Conservation (phyloP, 2,329 filamentous ascomycete genomes). For the Beauveria sp. region DNA sequence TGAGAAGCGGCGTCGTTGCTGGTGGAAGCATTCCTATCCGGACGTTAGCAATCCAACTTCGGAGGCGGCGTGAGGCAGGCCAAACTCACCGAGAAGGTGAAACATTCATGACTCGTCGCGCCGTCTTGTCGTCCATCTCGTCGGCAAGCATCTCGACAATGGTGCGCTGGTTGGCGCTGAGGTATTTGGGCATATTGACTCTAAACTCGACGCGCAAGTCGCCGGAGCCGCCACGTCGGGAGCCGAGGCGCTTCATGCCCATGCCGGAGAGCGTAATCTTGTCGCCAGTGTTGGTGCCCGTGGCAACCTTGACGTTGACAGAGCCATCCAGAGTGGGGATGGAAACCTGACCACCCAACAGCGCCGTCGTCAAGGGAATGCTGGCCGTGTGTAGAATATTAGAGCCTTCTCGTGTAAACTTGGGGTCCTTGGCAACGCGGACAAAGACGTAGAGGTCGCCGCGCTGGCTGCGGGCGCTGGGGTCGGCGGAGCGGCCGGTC, state of each 20-base stretch:
- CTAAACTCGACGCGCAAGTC: constrained; percentile 93
- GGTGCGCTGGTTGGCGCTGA: constrained; percentile 83
- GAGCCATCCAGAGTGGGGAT: constrained; percentile 87
- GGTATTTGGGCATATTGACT: constrained; percentile 89
- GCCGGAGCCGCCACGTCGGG: constrained; percentile 59
- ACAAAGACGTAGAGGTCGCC: constrained; percentile 92
- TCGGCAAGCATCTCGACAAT: constrained; percentile 94
- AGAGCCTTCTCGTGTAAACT: constrained; percentile 79
- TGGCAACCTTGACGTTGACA: constrained; percentile 83
- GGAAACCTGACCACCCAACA: constrained; percentile 82
- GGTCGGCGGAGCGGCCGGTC: constrained; percentile 60
- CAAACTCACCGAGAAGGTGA: constrained; percentile 16
- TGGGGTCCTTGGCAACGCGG: constrained; percentile 77
- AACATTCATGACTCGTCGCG: constrained; percentile 87
- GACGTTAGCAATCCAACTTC: neutral
- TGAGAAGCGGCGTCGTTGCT: constrained; percentile 41
- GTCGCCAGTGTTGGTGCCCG: constrained; percentile 87
- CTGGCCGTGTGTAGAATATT: constrained; percentile 89
- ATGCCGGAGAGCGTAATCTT: constrained; percentile 80
- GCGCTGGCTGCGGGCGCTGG: constrained; percentile 56
- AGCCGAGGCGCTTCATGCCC: constrained; percentile 84
- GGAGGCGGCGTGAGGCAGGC: neutral
- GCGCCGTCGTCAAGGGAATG: constrained; percentile 84
- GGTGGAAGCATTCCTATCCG: constrained; percentile 8
- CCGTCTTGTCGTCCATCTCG: constrained; percentile 87